Percentiles rank a stretch among this genome's conserved stretches.
These are phyloP conservation scores for Amanita subjunquillea DNA, from an alignment of 768 basidiomycete genomes.

Conservation along the genomic window DNA sequence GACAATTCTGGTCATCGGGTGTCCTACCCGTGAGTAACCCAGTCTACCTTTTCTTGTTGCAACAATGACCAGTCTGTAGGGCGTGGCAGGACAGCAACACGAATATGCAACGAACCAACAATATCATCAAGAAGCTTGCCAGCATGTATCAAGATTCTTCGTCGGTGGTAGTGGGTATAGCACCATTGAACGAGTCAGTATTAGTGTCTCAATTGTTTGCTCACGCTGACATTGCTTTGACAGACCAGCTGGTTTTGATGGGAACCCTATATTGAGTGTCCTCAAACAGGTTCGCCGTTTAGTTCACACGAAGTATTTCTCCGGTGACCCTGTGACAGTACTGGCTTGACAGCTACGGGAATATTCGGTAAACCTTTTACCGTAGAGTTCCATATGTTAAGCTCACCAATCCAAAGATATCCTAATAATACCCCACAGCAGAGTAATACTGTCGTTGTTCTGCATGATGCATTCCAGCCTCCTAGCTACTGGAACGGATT, in stretches of 20 bases:
- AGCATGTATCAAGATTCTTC: slow-evolving; percentile 44
- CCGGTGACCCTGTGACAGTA: slow-evolving; percentile 30
- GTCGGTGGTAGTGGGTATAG: slow-evolving; percentile 54
- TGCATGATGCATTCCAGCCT: slow-evolving; percentile 76
- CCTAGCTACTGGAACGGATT: slow-evolving; percentile 63
- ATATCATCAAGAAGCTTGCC: slow-evolving; percentile 53
- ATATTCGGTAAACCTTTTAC: slow-evolving; percentile 40
- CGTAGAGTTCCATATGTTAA: not conserved
- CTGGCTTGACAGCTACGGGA: slow-evolving; percentile 67
- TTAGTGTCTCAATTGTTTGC: not conserved
- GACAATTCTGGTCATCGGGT: slow-evolving; percentile 73
- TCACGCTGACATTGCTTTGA: not conserved
- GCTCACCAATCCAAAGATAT: slow-evolving; percentile 17
- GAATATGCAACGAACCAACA: slow-evolving; percentile 59
- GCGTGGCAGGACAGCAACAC: slow-evolving; percentile 58
- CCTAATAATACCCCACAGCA: slow-evolving; percentile 28
- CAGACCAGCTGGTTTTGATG: slow-evolving; percentile 68
- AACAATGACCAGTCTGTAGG: slow-evolving; percentile 13
- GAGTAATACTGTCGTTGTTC: slow-evolving; percentile 56
- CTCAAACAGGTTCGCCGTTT: slow-evolving; percentile 27
- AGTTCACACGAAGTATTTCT: not conserved
- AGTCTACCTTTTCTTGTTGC: not conserved
- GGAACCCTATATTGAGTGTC: slow-evolving; percentile 36
- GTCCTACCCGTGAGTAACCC: slow-evolving; percentile 35
- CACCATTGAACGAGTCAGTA: slow-evolving; percentile 68